These are phyloP conservation scores for Diaporthe sp. DNA, from an alignment of 2,329 filamentous ascomycete species.

Conservation along the genomic window DNA sequence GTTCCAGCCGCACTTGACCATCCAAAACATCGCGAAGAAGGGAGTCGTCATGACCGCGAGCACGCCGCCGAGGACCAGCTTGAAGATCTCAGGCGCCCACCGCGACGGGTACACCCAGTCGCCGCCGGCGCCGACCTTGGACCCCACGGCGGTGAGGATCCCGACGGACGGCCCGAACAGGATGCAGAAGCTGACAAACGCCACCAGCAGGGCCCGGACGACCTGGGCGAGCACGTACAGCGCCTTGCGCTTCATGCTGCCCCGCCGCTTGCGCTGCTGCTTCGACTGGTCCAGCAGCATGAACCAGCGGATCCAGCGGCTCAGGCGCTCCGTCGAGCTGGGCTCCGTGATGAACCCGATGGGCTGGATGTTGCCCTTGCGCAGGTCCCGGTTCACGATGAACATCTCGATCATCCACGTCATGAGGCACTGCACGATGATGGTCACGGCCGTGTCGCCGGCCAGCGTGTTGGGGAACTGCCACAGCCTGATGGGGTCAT, in stretches of 20 bases:
- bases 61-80: conserved; percentile 62
- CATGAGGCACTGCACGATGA: conserved; percentile 63
- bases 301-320: conserved; percentile 57
- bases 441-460: conserved; percentile 65
- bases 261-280: conserved; percentile 46
- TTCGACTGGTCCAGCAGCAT: conserved; percentile 56
- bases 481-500: conserved; percentile 63
- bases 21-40: conserved; percentile 64
- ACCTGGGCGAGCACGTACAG: conserved; percentile 54
- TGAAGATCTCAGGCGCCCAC: conserved; percentile 66
- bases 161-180: conserved; percentile 61
- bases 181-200: conserved; percentile 56
- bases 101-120: conserved; percentile 60
- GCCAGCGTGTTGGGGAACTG: conserved; percentile 65
- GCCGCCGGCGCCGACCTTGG: conserved; percentile 47
- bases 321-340: conserved; percentile 15
- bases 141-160: conserved; percentile 57
- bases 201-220: conserved; percentile 53
- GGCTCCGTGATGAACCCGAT: conserved; percentile 61
- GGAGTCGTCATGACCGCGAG: conserved; percentile 63
- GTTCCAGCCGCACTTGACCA: conserved; percentile 63
- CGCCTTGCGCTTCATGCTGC: conserved; percentile 50
- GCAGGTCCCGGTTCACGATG: conserved; percentile 64
- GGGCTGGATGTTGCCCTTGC: conserved; percentile 59
- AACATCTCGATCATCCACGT: conserved; percentile 66